A percentile compares a stretch with the other conserved stretches of the same genome.
Conservation (phyloP, 1,139 yeast species). For the Trichomonascaceae sp. region DNA sequence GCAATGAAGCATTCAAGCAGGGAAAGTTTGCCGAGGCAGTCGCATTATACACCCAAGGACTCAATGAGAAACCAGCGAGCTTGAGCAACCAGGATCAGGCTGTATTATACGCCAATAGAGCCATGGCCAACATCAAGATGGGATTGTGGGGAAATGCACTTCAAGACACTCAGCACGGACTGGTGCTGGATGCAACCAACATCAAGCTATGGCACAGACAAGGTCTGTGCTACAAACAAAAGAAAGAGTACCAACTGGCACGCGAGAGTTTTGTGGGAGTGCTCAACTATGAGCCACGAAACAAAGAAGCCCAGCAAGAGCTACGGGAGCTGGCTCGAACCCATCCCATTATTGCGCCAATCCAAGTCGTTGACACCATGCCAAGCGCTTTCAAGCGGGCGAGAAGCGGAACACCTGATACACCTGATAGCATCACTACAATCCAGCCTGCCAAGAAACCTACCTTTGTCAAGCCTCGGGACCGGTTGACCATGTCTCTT, state of each 20-base stretch:
- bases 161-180: constrained; percentile 41
- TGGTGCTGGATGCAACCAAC: constrained; percentile 18
- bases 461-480: constrained; percentile 6
- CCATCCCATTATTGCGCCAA: constrained; percentile 10
- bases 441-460: not conserved
- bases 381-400: constrained; percentile 1
- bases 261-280: constrained; percentile 30
- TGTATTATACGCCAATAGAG: constrained; percentile 74
- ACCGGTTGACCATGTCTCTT: constrained; percentile 12
- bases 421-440: not conserved
- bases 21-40: constrained; percentile 54
- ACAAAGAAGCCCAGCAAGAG: constrained; percentile 21
- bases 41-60: constrained; percentile 50
- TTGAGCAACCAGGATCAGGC: constrained; percentile 48
- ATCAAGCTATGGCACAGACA: constrained; percentile 46
- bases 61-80: constrained; percentile 58
- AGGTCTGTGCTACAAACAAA: constrained; percentile 34
- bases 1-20: constrained; percentile 3
- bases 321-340: constrained; percentile 6
- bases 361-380: constrained; percentile 5
- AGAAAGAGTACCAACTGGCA: constrained; percentile 28
- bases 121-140: constrained; percentile 58
- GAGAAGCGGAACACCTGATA: no score
- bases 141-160: constrained; percentile 39
- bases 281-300: constrained; percentile 33